These are phyloP conservation scores for Rhodotorula sphaerocarpa DNA, from an alignment of 768 basidiomycete genomes.

Conservation along the genomic window DNA sequence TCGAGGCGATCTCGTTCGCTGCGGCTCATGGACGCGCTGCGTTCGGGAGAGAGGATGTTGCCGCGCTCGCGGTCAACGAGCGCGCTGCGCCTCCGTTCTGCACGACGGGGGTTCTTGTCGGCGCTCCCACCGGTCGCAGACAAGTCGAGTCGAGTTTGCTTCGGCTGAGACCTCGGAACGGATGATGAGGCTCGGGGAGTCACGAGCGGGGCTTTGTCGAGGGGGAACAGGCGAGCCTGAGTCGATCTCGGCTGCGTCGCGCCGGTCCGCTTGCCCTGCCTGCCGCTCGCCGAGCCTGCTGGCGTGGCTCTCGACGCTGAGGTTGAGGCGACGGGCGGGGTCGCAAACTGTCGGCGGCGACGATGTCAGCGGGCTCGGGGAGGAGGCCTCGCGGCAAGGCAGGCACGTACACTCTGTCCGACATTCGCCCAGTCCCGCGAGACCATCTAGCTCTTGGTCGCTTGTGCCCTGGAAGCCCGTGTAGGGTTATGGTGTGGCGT, in stretches of 20 bases:
- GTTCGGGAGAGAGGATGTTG: background rate
- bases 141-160: background rate
- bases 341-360: background rate
- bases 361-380: background rate
- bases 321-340: background rate
- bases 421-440: background rate
- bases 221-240: conserved; percentile 4
- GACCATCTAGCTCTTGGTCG: too few relatives aligned
- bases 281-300: background rate
- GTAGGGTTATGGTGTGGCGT: too few relatives aligned
- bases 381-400: background rate
- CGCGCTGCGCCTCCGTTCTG: too few relatives aligned
- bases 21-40: too few relatives aligned
- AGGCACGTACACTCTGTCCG: background rate
- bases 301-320: background rate
- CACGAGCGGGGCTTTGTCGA: conserved; percentile 7
- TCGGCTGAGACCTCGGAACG: background rate
- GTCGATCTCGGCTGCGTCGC: background rate
- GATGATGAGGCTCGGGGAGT: background rate
- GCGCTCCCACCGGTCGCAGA: too few relatives aligned
- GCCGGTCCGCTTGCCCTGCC: background rate
- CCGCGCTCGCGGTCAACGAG: background rate
- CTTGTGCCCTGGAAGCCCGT: too few relatives aligned
- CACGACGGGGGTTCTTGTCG: too few relatives aligned
- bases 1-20: too few relatives aligned